Base-by-base conservation (phyloP, 2,329 filamentous ascomycete species). In the Diaporthe humulicola region DNA sequence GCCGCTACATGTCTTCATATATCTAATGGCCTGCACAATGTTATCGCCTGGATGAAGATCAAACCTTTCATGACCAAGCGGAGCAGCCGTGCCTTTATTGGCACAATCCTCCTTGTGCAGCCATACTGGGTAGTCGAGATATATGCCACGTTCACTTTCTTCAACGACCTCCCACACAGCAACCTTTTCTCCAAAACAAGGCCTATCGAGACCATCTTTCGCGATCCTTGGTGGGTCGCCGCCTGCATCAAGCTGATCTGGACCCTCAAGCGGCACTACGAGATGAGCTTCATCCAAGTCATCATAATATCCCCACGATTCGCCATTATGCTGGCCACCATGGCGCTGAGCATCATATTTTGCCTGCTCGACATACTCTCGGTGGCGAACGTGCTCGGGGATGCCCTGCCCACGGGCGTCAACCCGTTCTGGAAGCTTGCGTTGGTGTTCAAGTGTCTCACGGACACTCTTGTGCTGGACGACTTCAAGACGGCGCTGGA, bases 161-260 rank as follows among this genome's bases (percentile, higher is more conserved):
- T 92, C 81, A 74, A 73, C 74, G 73, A 70, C 52, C 70, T 74
- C 36, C 45, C 33, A 10, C 54, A 72, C 56, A 52, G 40, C 58
- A 25, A 57, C 36, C 54, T 76, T 22, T 76, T 76, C 36, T 17
- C 56, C 12, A 61, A 25, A 28, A 76, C 74, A 7, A 45, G 70
- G 30, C 74, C 67, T 40, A 64, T 76, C 73, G 69, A 77, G 67
- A 54, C 73, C 22, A 30, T 56, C 36, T 69, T 54, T 14, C 42
- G 88, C 14, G 91, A 93, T 77, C 91, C 91, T 0, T 93, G 91
- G 91, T 93, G 91, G 91, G 87, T 93, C 25, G 91, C 91, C 77
- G 92, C 91, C 0, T 89, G 88, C 2, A 78, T 87, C 75, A 89
- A 86, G 30, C 84, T 93, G 4, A 89, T 93, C 80, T 92, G 88